phyloP scores from a whole-genome alignment of 108 stramenopile species.

The Pseudonitzschia multistriata region DNA sequence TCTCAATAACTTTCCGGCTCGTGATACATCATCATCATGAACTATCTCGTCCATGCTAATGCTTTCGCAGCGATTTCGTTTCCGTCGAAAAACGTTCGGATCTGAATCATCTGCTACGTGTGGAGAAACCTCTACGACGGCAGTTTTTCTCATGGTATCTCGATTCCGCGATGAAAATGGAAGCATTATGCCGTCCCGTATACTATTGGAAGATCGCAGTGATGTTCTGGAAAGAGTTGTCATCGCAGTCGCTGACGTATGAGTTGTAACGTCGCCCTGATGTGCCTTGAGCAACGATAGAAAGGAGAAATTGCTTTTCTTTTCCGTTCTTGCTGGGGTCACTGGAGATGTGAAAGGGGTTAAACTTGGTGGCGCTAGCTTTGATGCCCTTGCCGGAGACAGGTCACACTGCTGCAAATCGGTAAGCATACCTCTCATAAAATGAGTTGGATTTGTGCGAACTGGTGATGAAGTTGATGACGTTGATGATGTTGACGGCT shows the following conservation, averaged over 20 bases:
- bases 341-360: neutral
- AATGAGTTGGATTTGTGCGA: neutral
- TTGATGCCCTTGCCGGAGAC: neutral
- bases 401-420: neutral
- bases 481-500: neutral
- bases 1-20: neutral
- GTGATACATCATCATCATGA: neutral
- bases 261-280: too few relatives aligned
- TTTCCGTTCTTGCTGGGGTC: neutral
- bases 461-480: neutral
- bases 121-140: too few relatives aligned
- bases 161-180: too few relatives aligned
- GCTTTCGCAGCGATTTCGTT: neutral
- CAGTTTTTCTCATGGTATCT: too few relatives aligned
- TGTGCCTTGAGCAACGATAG: too few relatives aligned
- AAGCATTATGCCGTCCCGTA: too few relatives aligned
- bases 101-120: neutral
- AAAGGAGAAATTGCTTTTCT: too few relatives aligned
- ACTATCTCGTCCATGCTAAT: neutral
- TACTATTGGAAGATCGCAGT: too few relatives aligned
- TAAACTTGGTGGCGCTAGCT: neutral
- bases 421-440: constrained; percentile 4
- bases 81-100: neutral
- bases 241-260: too few relatives aligned
- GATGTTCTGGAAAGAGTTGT: too few relatives aligned